Percentiles rank a stretch among this genome's conserved stretches.
Evolutionary conservation across 495 filamentous ascomycete species (phyloP).

Genomic region (Trichoderma virens): DNA sequence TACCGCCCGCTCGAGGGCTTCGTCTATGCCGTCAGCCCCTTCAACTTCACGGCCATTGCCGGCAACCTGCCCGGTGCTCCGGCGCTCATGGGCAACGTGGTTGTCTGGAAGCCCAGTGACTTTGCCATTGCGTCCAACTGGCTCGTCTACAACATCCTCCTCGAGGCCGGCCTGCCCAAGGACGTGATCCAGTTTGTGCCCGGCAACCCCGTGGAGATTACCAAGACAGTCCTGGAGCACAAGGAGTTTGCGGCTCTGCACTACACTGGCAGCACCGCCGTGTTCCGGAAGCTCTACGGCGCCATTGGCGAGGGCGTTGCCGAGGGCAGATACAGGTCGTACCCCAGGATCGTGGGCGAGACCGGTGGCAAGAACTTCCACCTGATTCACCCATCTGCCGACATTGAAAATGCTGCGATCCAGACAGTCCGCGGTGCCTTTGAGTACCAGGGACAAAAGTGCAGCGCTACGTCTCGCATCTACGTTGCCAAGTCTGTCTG

Average conservation of each 20-base stretch:
- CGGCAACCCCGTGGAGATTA: slow-evolving; percentile 69
- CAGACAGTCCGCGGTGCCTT: slow-evolving; percentile 83
- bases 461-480: slow-evolving; percentile 68
- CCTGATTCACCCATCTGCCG: slow-evolving; percentile 65
- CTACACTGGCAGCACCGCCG: slow-evolving; percentile 73
- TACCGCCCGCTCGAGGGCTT: slow-evolving; percentile 82
- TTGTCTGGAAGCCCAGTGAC: slow-evolving; percentile 84
- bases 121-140: slow-evolving; percentile 66
- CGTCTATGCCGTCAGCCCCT: slow-evolving; percentile 77
- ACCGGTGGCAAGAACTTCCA: slow-evolving; percentile 93
- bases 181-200: slow-evolving; percentile 80
- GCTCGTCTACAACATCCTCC: slow-evolving; percentile 72
- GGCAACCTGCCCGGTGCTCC: slow-evolving; percentile 69
- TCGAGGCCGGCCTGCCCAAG: slow-evolving; percentile 75
- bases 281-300: slow-evolving; percentile 70
- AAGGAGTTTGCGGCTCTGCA: slow-evolving; percentile 67
- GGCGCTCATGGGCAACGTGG: slow-evolving; percentile 77
- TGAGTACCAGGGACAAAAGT: slow-evolving; percentile 89
- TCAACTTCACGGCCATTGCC: slow-evolving; percentile 85
- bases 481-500: slow-evolving; percentile 69
- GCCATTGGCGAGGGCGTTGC: slow-evolving; percentile 62
- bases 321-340: slow-evolving; percentile 60
- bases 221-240: slow-evolving; percentile 57
- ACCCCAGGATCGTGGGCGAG: slow-evolving; percentile 77
- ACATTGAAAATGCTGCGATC: slow-evolving; percentile 65